Conservation (phyloP, 2,329 filamentous ascomycete genomes). For the Dryadomyces quercivorus region DNA sequence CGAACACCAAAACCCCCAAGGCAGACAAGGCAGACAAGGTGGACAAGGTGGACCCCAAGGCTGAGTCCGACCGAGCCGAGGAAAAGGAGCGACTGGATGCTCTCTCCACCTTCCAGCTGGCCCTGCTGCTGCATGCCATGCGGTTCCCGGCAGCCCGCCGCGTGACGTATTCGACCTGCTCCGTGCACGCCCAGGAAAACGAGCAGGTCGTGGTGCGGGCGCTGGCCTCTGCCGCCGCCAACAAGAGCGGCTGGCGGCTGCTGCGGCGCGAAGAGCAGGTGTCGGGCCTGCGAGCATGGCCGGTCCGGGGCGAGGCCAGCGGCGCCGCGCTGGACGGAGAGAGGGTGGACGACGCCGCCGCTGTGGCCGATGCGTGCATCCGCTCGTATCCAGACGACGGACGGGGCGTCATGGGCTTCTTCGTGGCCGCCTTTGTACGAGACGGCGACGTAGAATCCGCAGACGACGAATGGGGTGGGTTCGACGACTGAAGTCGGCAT, state of each 20-base stretch:
- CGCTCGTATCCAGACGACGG: conserved; percentile 71
- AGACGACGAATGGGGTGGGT: conserved; percentile 11
- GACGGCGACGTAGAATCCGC: conserved; percentile 20
- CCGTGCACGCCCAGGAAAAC: conserved; percentile 76
- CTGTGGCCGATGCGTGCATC: conserved; percentile 63
- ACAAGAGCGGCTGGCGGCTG: conserved; percentile 63
- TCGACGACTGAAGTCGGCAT: conserved; percentile 10
- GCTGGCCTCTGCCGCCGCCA: conserved; percentile 54
- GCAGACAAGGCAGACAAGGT: no score
- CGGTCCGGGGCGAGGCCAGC: conserved; percentile 45
- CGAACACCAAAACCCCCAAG: conserved; percentile 14
- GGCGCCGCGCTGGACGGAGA: neutral
- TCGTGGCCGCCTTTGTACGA: conserved; percentile 76
- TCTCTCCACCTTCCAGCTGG: conserved; percentile 70
- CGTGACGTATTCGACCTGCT: conserved; percentile 92
- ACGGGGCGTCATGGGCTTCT: conserved; percentile 87
- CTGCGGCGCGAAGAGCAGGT: conserved; percentile 61
- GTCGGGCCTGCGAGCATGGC: conserved; percentile 63
- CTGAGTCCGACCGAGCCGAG: no score
- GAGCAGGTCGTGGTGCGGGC: conserved; percentile 70
- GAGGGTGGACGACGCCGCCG: conserved; percentile 1
- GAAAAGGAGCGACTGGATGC: conserved; percentile 55
- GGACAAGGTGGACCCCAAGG: conserved; percentile 34
- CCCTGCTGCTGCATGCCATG: conserved; percentile 74
- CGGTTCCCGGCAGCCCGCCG: conserved; percentile 60